These are phyloP conservation scores for Trichoderma harzianum DNA, from an alignment of 2,329 filamentous ascomycete species.

Conservation along the genomic window DNA sequence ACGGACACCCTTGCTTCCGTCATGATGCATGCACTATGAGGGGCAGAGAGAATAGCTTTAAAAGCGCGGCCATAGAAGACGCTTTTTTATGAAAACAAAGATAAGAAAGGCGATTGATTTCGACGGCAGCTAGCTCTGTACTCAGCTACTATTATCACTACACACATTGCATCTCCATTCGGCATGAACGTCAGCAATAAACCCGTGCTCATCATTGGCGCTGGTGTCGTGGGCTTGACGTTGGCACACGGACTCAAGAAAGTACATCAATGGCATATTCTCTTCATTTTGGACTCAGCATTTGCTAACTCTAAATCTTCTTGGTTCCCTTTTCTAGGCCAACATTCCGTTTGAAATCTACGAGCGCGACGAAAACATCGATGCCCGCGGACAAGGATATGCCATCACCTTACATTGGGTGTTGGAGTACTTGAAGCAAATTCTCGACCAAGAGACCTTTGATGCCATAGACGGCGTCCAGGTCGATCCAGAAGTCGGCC, in stretches of 20 bases:
- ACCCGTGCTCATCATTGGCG: constrained; percentile 37
- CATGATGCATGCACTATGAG: background rate
- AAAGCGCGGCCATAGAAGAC: background rate
- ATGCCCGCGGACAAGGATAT: constrained; percentile 47
- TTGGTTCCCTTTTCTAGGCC: constrained; percentile 22
- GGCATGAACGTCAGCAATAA: constrained; percentile 18
- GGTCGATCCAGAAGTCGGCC: constrained; percentile 37
- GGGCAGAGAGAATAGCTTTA: background rate
- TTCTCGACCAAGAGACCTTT: constrained; percentile 26
- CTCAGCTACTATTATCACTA: background rate
- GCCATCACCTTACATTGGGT: constrained; percentile 60
- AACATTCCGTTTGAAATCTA: constrained; percentile 32
- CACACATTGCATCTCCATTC: background rate
- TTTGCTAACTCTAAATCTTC: background rate
- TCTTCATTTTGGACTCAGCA: background rate
- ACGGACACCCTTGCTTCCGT: background rate
- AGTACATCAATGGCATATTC: constrained; percentile 19
- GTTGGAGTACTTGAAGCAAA: constrained; percentile 33
- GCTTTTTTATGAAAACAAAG: background rate
- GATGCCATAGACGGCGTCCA: constrained; percentile 27
- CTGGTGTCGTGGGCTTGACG: constrained; percentile 36
- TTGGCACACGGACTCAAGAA: constrained; percentile 38
- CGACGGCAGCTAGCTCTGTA: background rate
- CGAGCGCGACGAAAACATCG: constrained; percentile 30
- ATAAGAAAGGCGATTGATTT: background rate